Evolutionary conservation across 805 yeast species (phyloP), one percentile per base, ranked within the genome.

Genomic region (Starmerella powellii): DNA sequence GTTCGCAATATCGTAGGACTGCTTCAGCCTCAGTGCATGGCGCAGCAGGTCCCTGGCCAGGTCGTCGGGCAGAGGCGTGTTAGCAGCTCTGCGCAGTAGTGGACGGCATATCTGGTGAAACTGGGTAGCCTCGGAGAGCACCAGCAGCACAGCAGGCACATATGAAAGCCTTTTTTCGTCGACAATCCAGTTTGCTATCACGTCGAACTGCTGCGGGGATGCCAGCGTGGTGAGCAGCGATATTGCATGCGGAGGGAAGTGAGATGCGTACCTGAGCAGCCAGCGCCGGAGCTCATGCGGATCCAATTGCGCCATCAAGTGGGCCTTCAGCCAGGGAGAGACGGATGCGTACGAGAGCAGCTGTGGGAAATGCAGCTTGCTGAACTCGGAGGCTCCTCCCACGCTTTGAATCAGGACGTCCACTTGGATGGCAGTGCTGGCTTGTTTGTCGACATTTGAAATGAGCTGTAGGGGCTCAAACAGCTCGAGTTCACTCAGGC

Each of bases 1-100:
- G 17, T 35, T 44, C 2, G 49, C 48, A 10, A 45, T 31, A 10
- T 50, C 53, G 27, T 52, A 52, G 33, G 48, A 40, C 21, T 35
- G 43, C 3, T 31, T 24, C 32, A 46, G 33, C 5, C 37, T 20
- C 10, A 50, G 13, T 0, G 56, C 54, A 8, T 15, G 19, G 18
- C 18, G 31, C 26, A 51, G 43, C 31, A 51, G 23, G 3, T 37
- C 28, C 8, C 34, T 28, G 5, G 28, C 38, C 2, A 23, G 30
- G 15, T 21, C 20, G 2, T 6, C 40, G 10, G 18, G 15, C 8
- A 18, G 8, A 6, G 6, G 10, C 8, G n/a, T 19, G 17, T 16
- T 21, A 5, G 37, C 27, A 6, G 37, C 24, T 6, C 13, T 10
- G 8, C 27, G 24, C 8, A 19, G 27, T 6, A 33, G 37, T n/a